These are phyloP conservation scores for Raddia guianensis DNA, from an alignment of 176 grass and related monocot species.

Conservation along the genomic window DNA sequence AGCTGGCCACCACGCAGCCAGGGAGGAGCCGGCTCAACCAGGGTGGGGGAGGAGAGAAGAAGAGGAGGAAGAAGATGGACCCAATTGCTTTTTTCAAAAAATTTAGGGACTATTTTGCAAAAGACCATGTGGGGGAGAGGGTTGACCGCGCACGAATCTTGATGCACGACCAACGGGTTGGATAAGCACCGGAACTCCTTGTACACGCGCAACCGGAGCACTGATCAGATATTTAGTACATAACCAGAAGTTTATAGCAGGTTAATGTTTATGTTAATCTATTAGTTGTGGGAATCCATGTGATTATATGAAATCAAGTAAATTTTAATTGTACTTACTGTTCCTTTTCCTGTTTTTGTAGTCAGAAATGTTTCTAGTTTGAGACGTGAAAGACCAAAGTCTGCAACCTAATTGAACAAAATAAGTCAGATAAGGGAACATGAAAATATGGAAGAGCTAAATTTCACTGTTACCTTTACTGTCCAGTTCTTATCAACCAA, in stretches of 20 bases:
- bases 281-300: background rate
- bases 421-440: slow-evolving; percentile 37
- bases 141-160: too few species aligned
- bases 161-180: too few species aligned
- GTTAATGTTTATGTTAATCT: slow-evolving; percentile 25
- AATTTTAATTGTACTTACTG: slow-evolving; percentile 51
- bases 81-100: too few species aligned
- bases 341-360: slow-evolving; percentile 95
- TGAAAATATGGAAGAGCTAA: background rate
- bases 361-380: slow-evolving; percentile 83
- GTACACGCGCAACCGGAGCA: too few species aligned
- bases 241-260: slow-evolving; percentile 24
- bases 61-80: too few species aligned
- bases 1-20: too few species aligned
- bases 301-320: slow-evolving; percentile 12
- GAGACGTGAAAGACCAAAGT: slow-evolving; percentile 94
- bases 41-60: too few species aligned
- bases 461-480: slow-evolving; percentile 62
- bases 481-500: slow-evolving; percentile 99
- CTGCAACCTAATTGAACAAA: slow-evolving; percentile 64
- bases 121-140: too few species aligned
- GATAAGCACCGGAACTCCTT: too few species aligned
- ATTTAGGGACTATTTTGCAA: too few species aligned
- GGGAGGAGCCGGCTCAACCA: too few species aligned
- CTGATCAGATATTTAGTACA: slow-evolving; percentile 33